These are phyloP conservation scores for Penicillium goetzii DNA, from an alignment of 495 filamentous ascomycete genomes.

Conservation along the genomic window DNA sequence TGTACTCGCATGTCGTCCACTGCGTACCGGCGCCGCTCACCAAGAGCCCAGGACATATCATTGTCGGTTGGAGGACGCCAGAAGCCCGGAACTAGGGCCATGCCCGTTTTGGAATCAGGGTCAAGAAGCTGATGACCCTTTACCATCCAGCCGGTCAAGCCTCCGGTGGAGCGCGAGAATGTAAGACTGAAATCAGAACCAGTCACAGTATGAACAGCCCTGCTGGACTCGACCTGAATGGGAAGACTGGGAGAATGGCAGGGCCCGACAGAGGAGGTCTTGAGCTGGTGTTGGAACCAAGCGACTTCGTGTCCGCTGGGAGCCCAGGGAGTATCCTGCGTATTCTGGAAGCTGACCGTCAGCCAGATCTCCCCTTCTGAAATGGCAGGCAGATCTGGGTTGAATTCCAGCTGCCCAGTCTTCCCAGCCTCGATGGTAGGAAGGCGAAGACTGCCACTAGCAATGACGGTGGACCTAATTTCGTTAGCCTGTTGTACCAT, in stretches of 20 bases:
- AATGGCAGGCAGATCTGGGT: not conserved
- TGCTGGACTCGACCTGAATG: not conserved
- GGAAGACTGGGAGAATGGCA: not conserved
- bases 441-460: not conserved
- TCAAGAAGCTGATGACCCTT: not conserved
- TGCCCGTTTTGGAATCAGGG: conserved; percentile 6
- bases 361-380: not conserved
- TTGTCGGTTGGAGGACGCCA: conserved; percentile 66
- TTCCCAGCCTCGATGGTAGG: not conserved
- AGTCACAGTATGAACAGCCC: not conserved
- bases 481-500: not conserved
- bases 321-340: not conserved
- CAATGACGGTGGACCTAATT: not conserved
- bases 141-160: not conserved
- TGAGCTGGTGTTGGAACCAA: not conserved
- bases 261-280: not conserved
- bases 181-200: conserved; percentile 1
- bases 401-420: not conserved
- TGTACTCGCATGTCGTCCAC: not conserved
- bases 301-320: not conserved
- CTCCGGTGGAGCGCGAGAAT: not conserved
- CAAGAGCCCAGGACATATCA: conserved; percentile 54
- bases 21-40: not conserved
- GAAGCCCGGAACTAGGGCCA: conserved; percentile 36
- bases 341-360: not conserved